Evolutionary conservation across 148 eudicot species (phyloP), one percentile per base, ranked within the genome.

Genomic region (Spergularia marina): DNA sequence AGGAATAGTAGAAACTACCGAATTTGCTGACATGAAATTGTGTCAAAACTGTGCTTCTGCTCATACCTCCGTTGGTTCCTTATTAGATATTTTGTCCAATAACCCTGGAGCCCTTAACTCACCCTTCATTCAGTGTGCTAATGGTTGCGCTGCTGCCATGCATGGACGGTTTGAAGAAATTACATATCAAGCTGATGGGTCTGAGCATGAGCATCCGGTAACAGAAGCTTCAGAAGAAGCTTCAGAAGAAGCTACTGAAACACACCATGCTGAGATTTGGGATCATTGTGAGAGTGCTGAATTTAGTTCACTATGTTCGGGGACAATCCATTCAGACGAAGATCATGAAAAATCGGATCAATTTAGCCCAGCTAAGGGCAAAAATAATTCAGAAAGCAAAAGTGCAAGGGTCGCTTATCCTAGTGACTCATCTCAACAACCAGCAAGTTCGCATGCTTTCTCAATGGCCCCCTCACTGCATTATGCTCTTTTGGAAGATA

Each of bases 91-190:
- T 49, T 72, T 84, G 30, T 81, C 87, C 40, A 83, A 79, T 40
- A 80, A 88, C 71, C 85, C 80, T 10, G 78, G 77, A 62, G 83
- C 82, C 53, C 79, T 85, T 47, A 79, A 81, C 58, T 72, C 79
- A 34, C 79, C 86, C 40, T 67, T 79, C 36, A 72, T 83, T 23
- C 74, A 70, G 64, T 82, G 88, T 66, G 73, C 83, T 34, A 82
- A 89, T 41, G 91, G 89, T 0, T 88, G 89, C 79, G 84, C 86
- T 23, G 75, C 80, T 70, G 78, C 87, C 53, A 82, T 79, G 72
- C 97, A 90, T 70, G 97, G 98, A 64, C 89, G 96, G 39, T 93
- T 93, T 57, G 98, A 90, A 81, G 96, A 93, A 78, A 82, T 90
- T 40, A 87, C 85, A 1, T 92, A 83, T 74, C 83, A 87, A 74